These are phyloP conservation scores for Prunus padus DNA, from an alignment of 306 rosid species.

Conservation along the genomic window DNA sequence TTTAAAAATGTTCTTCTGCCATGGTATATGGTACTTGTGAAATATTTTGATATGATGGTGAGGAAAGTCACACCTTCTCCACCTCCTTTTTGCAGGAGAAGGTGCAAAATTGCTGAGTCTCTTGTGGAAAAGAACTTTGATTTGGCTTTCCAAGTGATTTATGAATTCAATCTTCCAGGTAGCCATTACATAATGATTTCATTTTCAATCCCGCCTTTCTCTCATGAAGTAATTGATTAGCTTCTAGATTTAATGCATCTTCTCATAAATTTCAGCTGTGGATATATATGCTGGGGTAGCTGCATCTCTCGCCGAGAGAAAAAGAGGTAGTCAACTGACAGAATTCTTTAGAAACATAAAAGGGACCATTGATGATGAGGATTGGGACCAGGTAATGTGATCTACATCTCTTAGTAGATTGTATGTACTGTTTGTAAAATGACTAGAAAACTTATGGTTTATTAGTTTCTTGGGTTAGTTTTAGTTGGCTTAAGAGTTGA, in stretches of 20 bases:
- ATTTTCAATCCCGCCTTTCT: constrained; percentile 4
- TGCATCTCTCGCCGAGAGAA: constrained; percentile 94
- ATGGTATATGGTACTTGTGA: constrained; percentile 16
- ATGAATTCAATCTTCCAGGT: constrained; percentile 95
- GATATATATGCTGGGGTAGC: constrained; percentile 97
- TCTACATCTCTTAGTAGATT: constrained; percentile 13
- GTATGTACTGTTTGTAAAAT: neutral
- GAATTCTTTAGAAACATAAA: constrained; percentile 88
- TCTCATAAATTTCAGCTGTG: constrained; percentile 61
- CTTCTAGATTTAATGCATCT: constrained; percentile 8
- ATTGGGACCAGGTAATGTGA: constrained; percentile 88
- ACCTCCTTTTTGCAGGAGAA: constrained; percentile 54
- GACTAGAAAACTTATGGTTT: neutral
- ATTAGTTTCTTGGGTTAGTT: neutral
- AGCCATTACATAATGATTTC: constrained; percentile 24
- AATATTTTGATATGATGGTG: constrained; percentile 18
- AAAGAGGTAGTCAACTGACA: constrained; percentile 87
- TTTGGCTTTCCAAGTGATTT: constrained; percentile 89
- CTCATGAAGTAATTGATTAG: constrained; percentile 9
- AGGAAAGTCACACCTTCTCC: constrained; percentile 24
- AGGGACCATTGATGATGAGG: constrained; percentile 93
- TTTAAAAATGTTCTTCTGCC: neutral
- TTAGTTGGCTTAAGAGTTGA: neutral
- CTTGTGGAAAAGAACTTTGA: constrained; percentile 97
- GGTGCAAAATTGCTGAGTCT: constrained; percentile 88